Evolutionary conservation across 1,284 basidiomycete species (phyloP), one percentile per base, ranked within the genome.

Genomic region (Moesziomyces globuligerus): DNA sequence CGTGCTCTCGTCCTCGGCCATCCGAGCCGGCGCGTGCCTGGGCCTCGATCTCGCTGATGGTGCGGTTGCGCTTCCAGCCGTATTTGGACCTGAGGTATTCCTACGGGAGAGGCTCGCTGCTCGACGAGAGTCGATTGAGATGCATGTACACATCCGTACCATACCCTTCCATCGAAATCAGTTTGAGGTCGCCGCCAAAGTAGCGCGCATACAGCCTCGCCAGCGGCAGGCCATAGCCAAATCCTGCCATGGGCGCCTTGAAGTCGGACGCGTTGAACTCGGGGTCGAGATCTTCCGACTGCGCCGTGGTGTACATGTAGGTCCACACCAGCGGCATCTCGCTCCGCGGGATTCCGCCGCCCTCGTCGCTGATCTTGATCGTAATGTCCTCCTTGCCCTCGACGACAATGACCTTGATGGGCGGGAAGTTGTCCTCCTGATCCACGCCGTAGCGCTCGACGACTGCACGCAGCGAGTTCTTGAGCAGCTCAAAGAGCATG

Each of bases 181-280:
- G 84, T 48, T 92, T 88, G n/a, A 98, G 85, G 83, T 98, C 94
- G 3, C 95, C 95, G 1, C 96, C 95, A 82, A 98, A 97, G 83
- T 98, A 98, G 44, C 94, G 86, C 1, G 94, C 93, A 48, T 45
- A 86, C 86, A 96, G 84, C 84, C 94, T 85, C 48, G 92, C 93
- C 23, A 96, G 85, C 9, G 95, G 95, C 23, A 98, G 83, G 0
- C 94, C 94, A 83, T 97, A 98, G 13, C 81, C 81, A 39, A 82
- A 98, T 3, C 95, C 95, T 38, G 95, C 95, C 94, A 98, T 96
- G 1, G 95, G 95, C 5, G 95, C 95, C 82, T 94, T 93, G 84
- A 98, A 98, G 83, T 98, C 95, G 57, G 90, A 91, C 23, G 89
- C 90, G 69, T 91, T 89, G 82, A 95, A 94, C 75, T 94, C 85